These are phyloP conservation scores for Ambrosia artemisiifolia DNA, from an alignment of 129 eudicot genomes.

Conservation along the genomic window DNA sequence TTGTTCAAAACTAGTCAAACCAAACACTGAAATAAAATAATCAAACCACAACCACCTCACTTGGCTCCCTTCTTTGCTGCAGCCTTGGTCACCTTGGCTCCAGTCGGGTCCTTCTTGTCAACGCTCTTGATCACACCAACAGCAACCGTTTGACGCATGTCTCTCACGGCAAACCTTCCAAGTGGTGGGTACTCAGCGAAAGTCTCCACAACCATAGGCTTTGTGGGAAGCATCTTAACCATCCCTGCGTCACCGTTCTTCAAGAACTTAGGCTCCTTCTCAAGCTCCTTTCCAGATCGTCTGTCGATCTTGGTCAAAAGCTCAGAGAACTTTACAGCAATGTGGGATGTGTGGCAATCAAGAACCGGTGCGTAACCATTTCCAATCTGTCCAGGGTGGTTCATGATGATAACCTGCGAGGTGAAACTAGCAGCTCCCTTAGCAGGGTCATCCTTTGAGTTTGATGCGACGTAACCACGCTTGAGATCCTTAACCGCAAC, in stretches of 20 bases:
- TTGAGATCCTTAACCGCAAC: conserved; percentile 54
- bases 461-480: conserved; percentile 51
- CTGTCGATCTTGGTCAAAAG: conserved; percentile 33
- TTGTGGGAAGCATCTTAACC: conserved; percentile 38
- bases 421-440: conserved; percentile 44
- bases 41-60: conserved; percentile 26
- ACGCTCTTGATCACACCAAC: conserved; percentile 52
- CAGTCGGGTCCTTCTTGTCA: conserved; percentile 50
- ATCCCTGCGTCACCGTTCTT: conserved; percentile 51
- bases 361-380: conserved; percentile 50
- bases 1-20: conserved; percentile 24
- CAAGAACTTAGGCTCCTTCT: conserved; percentile 46
- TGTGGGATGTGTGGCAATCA: conserved; percentile 52
- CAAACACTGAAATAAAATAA: conserved; percentile 10
- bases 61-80: conserved; percentile 46
- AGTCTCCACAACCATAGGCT: conserved; percentile 45
- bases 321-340: conserved; percentile 46
- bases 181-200: conserved; percentile 29
- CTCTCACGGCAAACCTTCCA: conserved; percentile 42
- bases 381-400: conserved; percentile 56
- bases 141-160: conserved; percentile 56
- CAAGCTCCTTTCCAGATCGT: conserved; percentile 52
- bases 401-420: conserved; percentile 50
- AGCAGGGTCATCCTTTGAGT: conserved; percentile 43
- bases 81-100: conserved; percentile 52